Evolutionary conservation across 805 yeast genomes (phyloP).

Genomic region (Saccharomyces jurei): DNA sequence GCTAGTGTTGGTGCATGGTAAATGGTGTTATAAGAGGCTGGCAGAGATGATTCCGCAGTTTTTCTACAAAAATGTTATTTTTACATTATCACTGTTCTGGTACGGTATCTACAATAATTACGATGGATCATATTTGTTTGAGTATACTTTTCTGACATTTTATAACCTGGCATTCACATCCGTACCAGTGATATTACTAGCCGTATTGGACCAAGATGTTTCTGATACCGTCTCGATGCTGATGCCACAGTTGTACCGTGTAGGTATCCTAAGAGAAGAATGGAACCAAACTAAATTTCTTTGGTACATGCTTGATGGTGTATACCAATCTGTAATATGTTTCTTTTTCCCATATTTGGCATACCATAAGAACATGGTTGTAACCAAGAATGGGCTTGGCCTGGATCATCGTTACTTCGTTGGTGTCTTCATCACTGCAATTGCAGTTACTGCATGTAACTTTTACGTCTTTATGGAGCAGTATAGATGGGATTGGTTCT

Average conservation of each 20-base stretch:
- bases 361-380: conserved; percentile 37
- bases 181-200: conserved; percentile 68
- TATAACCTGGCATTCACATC: conserved; percentile 81
- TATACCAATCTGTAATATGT: conserved; percentile 67
- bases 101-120: conserved; percentile 66
- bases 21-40: conserved; percentile 78
- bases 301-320: conserved; percentile 70
- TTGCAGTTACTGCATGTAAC: conserved; percentile 62
- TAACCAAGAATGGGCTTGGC: conserved; percentile 46
- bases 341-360: conserved; percentile 67
- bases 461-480: conserved; percentile 58
- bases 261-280: conserved; percentile 67
- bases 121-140: conserved; percentile 75
- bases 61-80: conserved; percentile 71
- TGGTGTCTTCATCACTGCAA: conserved; percentile 60
- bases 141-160: conserved; percentile 72
- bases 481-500: conserved; percentile 77
- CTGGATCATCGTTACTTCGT: conserved; percentile 68
- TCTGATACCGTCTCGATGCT: conserved; percentile 56
- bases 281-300: conserved; percentile 63
- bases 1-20: conserved; percentile 66
- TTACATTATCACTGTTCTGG: conserved; percentile 71
- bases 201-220: conserved; percentile 77
- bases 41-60: conserved; percentile 80
- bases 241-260: conserved; percentile 66